These are phyloP conservation scores for Pseudopyricularia javanii DNA, from an alignment of 2,329 filamentous ascomycete genomes.

Conservation along the genomic window DNA sequence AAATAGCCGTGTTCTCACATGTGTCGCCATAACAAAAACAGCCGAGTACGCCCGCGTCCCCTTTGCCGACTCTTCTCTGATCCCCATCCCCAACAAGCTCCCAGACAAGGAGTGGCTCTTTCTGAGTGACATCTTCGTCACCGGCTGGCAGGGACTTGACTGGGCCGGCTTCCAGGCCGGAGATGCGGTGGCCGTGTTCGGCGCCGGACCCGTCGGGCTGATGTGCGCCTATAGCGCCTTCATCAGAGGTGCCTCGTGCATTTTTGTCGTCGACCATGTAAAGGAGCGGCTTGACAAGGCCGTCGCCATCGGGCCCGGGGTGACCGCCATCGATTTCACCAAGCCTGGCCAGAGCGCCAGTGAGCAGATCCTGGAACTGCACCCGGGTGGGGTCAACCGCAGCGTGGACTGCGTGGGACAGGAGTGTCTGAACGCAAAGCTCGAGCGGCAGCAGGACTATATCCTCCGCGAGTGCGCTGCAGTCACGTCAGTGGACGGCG, in stretches of 20 bases:
- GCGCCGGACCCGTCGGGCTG: conserved; percentile 13
- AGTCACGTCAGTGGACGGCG: conserved; percentile 9
- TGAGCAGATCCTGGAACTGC: conserved; percentile 10
- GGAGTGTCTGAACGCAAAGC: conserved; percentile 9
- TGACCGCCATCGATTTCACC: conserved; percentile 11
- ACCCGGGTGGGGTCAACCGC: conserved; percentile 9
- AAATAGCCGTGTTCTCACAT: no score
- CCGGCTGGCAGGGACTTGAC: conserved; percentile 22
- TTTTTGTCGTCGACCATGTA: conserved; percentile 13
- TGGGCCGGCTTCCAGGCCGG: conserved; percentile 24
- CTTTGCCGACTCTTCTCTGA: conserved; percentile 9
- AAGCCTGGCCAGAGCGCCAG: conserved; percentile 2
- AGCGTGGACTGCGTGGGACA: conserved; percentile 11
- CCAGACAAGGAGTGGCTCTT: conserved; percentile 13
- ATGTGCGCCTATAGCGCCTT: conserved; percentile 13
- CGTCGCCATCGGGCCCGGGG: conserved; percentile 7
- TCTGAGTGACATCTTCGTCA: conserved; percentile 23
- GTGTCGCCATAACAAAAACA: neutral
- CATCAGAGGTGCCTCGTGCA: conserved; percentile 11
- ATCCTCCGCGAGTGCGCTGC: conserved; percentile 8
- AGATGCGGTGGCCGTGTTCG: conserved; percentile 13
- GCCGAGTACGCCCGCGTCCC: conserved; percentile 11
- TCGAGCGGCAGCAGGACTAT: conserved; percentile 8
- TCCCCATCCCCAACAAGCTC: conserved; percentile 7
- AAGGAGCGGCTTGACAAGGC: conserved; percentile 10